Percentiles rank a stretch among this genome's conserved stretches.
Conservation (phyloP, 805 yeast genomes). For the Wickerhamiella occidentalis region DNA sequence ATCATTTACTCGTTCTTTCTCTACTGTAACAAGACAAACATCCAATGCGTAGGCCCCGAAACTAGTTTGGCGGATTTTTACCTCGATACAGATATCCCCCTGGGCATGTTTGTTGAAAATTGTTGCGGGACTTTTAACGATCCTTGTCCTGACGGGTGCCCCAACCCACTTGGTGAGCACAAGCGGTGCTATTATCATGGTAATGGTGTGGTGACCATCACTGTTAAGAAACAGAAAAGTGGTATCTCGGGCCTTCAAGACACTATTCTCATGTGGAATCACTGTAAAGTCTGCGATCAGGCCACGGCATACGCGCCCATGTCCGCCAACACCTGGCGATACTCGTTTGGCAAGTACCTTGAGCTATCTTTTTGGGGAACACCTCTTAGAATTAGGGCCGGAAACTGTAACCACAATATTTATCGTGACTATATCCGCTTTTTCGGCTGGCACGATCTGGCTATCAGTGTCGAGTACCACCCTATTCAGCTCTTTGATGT, state of each 20-base stretch:
- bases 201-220: constrained; percentile 64
- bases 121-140: constrained; percentile 53
- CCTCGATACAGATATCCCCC: constrained; percentile 77
- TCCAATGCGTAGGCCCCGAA: constrained; percentile 89
- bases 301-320: constrained; percentile 68
- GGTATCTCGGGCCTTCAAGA: constrained; percentile 49
- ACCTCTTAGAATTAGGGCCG: constrained; percentile 43
- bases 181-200: constrained; percentile 84
- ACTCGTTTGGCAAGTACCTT: constrained; percentile 84
- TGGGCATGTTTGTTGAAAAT: constrained; percentile 82
- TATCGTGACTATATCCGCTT: constrained; percentile 72
- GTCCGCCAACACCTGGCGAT: constrained; percentile 79
- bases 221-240: constrained; percentile 49
- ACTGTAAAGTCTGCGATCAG: constrained; percentile 65
- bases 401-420: constrained; percentile 67
- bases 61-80: constrained; percentile 75
- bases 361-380: constrained; percentile 74
- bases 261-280: constrained; percentile 81
- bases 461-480: constrained; percentile 67
- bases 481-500: constrained; percentile 67
- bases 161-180: constrained; percentile 56
- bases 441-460: constrained; percentile 68
- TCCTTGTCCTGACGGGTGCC: constrained; percentile 74
- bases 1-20: constrained; percentile 57
- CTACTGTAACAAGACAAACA: constrained; percentile 70